A percentile compares a stretch with the other conserved stretches of the same genome.
Evolutionary conservation across 345 rosid species (phyloP).

Genomic region (Erucastrum elatum): DNA sequence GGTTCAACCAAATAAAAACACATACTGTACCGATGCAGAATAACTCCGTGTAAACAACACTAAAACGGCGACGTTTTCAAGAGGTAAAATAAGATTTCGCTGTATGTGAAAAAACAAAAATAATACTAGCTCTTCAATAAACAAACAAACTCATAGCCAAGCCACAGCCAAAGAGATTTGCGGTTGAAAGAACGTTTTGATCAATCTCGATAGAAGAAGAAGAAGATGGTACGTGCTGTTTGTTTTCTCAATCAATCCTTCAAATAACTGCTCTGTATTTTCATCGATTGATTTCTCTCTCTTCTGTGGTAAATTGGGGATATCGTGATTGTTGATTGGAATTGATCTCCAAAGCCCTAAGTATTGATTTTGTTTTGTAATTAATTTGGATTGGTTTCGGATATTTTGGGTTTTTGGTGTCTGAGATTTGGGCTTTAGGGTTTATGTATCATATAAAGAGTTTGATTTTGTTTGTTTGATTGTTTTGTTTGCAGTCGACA

Average conservation of each 20-base stretch:
- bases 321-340: constrained; percentile 1
- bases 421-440: constrained; percentile 19
- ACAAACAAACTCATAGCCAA: background rate
- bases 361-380: background rate
- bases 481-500: constrained; percentile 62
- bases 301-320: background rate
- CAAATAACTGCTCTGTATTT: background rate
- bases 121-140: background rate
- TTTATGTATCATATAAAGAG: background rate
- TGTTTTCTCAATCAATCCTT: background rate
- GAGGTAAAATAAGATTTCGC: background rate
- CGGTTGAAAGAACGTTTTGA: constrained; percentile 16
- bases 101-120: background rate
- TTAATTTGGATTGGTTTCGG: background rate
- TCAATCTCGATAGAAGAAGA: constrained; percentile 15
- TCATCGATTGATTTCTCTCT: constrained; percentile 12
- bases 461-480: background rate
- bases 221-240: constrained; percentile 31
- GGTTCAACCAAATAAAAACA: background rate
- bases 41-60: background rate
- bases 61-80: constrained; percentile 4
- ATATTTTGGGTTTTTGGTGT: constrained; percentile 2
- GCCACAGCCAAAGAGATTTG: constrained; percentile 12
- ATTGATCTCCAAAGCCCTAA: constrained; percentile 5
- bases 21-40: background rate